phyloP scores from a whole-genome alignment of 2,329 filamentous ascomycete genomes.

The Fusarium keratoplasticum region DNA sequence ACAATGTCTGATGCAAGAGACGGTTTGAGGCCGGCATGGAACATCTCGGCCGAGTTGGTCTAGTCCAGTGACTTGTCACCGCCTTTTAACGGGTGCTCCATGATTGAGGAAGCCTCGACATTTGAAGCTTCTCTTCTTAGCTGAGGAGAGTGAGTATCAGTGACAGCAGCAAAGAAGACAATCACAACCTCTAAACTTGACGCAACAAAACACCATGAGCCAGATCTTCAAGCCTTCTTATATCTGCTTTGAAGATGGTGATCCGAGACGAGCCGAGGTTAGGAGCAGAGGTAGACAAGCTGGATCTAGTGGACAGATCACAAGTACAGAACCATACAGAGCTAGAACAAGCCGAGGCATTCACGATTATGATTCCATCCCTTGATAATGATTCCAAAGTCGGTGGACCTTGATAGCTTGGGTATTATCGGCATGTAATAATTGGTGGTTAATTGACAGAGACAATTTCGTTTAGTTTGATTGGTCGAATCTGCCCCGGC shows the following conservation, averaged over 20 bases:
- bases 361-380: neutral
- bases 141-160: neutral
- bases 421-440: neutral
- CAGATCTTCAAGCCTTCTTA: neutral
- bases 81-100: neutral
- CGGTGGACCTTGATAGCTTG: neutral
- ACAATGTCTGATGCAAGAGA: neutral
- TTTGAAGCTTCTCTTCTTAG: neutral
- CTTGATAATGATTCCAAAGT: neutral
- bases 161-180: neutral
- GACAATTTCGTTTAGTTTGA: neutral
- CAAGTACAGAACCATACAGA: neutral
- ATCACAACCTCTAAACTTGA: neutral
- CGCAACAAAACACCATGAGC: neutral
- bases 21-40: accelerated
- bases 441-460: neutral
- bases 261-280: neutral
- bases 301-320: neutral
- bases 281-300: neutral
- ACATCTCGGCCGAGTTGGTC: neutral
- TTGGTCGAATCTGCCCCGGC: neutral
- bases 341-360: neutral
- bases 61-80: neutral
- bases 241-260: neutral
- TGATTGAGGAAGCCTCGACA: neutral